Evolutionary conservation across 805 yeast genomes (phyloP).

Genomic region (Yarrowia sp.): DNA sequence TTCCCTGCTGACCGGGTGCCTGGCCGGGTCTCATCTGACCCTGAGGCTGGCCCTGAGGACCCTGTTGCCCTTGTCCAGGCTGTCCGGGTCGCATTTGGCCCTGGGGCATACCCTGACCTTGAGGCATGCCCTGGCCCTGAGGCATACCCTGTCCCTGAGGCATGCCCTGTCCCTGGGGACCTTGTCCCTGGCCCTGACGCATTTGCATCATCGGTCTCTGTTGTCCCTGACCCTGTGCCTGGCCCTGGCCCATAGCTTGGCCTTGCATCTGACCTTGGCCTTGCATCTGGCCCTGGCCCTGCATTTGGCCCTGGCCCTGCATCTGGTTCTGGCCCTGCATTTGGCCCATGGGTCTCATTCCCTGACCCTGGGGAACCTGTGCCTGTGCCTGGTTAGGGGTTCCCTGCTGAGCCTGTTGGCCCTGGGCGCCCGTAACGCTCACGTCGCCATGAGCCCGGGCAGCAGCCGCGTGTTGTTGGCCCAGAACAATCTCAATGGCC

Average conservation of each 20-base stretch:
- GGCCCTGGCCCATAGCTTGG: conserved; percentile 25
- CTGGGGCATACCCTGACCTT: conserved; percentile 11
- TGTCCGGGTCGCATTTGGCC: conserved; percentile 25
- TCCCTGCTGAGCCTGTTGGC: conserved; percentile 12
- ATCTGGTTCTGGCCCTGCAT: conserved; percentile 2
- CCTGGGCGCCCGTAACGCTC: conserved; percentile 30
- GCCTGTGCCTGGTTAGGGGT: conserved; percentile 8
- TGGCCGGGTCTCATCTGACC: background rate
- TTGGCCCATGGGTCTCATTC: conserved; percentile 23
- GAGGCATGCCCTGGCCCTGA: conserved; percentile 29
- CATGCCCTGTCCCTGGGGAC: conserved; percentile 28
- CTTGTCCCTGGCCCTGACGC: conserved; percentile 42
- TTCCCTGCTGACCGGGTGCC: conserved; percentile 32
- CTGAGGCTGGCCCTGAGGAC: conserved; percentile 7
- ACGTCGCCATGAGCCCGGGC: conserved; percentile 26
- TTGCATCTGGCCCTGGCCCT: conserved; percentile 39
- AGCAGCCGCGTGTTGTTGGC: conserved; percentile 35
- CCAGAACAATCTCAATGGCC: conserved; percentile 20
- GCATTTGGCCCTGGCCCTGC: conserved; percentile 7
- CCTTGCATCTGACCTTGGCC: conserved; percentile 41
- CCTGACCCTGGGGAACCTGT: conserved; percentile 20
- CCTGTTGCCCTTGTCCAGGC: background rate
- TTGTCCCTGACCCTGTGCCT: background rate
- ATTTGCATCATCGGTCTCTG: conserved; percentile 38
- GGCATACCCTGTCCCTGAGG: conserved; percentile 35